A percentile compares a stretch with the other conserved stretches of the same genome.
Conservation (phyloP, 2,329 filamentous ascomycete genomes). For the Arthrobotrys sinensis region DNA sequence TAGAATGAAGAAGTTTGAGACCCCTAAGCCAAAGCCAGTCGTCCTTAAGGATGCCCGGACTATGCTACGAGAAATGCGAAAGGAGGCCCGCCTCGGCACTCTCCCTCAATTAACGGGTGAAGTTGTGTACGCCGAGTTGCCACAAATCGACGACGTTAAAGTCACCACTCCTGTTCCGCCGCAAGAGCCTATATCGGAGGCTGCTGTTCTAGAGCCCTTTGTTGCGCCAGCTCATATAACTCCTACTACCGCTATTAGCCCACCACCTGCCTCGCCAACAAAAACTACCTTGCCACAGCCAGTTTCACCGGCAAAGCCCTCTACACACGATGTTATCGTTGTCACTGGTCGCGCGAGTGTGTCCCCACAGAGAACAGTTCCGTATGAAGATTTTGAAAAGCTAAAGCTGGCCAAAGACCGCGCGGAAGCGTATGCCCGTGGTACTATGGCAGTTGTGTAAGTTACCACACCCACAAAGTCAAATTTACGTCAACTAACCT, state of each 20-base stretch:
- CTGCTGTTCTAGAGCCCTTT: background rate
- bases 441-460: constrained; percentile 51
- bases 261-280: background rate
- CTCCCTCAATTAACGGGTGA: constrained; percentile 34
- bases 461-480: background rate
- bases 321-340: constrained; percentile 9
- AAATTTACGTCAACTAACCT: background rate
- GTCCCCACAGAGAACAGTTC: constrained; percentile 18
- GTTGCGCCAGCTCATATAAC: background rate
- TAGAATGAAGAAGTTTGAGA: constrained; percentile 45
- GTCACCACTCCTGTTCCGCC: background rate
- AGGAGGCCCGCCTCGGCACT: constrained; percentile 48
- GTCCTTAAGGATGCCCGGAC: constrained; percentile 41
- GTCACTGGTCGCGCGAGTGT: constrained; percentile 1
- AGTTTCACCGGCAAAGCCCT: constrained; percentile 3
- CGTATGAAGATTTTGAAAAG: constrained; percentile 31
- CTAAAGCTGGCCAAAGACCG: constrained; percentile 46
- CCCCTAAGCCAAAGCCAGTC: constrained; percentile 42
- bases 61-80: constrained; percentile 50
- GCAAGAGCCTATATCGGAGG: background rate
- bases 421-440: constrained; percentile 44
- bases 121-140: constrained; percentile 44
- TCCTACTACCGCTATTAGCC: background rate
- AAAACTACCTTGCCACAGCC: background rate
- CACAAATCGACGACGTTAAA: constrained; percentile 2